phyloP scores from a whole-genome alignment of 2,329 filamentous ascomycete genomes.

The Aspergillus proliferans region DNA sequence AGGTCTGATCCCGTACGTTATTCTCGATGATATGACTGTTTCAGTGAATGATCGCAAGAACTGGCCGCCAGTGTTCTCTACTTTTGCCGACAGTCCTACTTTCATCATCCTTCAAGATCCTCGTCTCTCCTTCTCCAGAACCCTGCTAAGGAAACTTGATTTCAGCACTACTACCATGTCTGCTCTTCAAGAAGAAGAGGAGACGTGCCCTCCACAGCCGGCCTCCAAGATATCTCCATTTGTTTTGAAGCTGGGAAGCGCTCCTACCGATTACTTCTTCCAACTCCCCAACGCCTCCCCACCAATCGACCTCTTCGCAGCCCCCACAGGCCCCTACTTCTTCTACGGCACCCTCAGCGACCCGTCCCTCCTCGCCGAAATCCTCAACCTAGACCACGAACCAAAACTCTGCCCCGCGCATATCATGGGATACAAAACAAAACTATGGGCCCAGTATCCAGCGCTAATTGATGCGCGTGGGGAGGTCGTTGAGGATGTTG shows the following conservation, averaged over 20 bases:
- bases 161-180: neutral
- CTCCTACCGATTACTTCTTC: neutral
- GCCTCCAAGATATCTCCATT: neutral
- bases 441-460: slow-evolving; percentile 17
- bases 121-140: too few species aligned
- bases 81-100: too few species aligned
- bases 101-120: too few species aligned
- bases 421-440: slow-evolving; percentile 13
- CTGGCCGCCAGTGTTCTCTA: too few species aligned
- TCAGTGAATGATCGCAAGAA: too few species aligned
- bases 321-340: slow-evolving; percentile 13
- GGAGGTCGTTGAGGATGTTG: slow-evolving; percentile 9
- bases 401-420: slow-evolving; percentile 11
- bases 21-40: too few species aligned
- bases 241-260: neutral
- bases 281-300: neutral
- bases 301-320: neutral
- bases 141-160: too few species aligned
- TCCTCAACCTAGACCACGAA: slow-evolving; percentile 10
- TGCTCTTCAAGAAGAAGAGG: neutral
- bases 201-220: neutral
- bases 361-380: slow-evolving; percentile 13
- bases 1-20: too few species aligned
- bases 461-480: slow-evolving; percentile 9
- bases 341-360: slow-evolving; percentile 30